Evolutionary conservation across 148 eudicot genomes (phyloP).

Genomic region (Mesembryanthemum crystallinum): DNA sequence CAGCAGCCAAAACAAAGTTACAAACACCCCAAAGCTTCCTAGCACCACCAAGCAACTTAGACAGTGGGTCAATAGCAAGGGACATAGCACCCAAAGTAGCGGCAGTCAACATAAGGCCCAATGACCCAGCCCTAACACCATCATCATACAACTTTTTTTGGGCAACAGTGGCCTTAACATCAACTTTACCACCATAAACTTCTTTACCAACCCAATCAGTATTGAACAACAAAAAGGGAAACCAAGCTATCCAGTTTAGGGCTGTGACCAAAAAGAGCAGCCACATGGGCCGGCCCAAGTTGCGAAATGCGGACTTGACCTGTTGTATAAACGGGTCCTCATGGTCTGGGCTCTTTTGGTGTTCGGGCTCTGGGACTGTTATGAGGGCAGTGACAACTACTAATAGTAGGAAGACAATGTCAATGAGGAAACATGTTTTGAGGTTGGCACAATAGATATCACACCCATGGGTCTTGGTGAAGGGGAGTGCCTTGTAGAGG

Average conservation of each 20-base stretch:
- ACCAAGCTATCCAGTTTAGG: conserved; percentile 70
- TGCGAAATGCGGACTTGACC: conserved; percentile 44
- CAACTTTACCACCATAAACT: conserved; percentile 57
- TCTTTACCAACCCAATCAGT: conserved; percentile 81
- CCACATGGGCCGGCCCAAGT: conserved; percentile 63
- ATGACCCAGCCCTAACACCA: conserved; percentile 64
- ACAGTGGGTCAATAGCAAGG: conserved; percentile 42
- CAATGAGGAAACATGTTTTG: conserved; percentile 62
- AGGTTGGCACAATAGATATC: conserved; percentile 75
- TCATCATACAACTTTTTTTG: conserved; percentile 30
- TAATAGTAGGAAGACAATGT: conserved; percentile 41
- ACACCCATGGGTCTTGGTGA: conserved; percentile 58
- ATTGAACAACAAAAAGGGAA: conserved; percentile 57
- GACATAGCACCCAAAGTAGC: conserved; percentile 55
- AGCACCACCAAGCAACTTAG: conserved; percentile 39
- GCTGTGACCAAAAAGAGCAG: conserved; percentile 55
- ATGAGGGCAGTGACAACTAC: conserved; percentile 38
- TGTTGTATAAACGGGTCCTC: conserved; percentile 43
- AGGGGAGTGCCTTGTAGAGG: conserved; percentile 53
- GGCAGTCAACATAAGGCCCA: conserved; percentile 73
- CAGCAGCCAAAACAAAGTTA: conserved; percentile 54
- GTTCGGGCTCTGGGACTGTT: conserved; percentile 25
- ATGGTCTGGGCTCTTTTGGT: not conserved
- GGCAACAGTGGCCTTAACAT: not conserved
- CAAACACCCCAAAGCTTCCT: conserved; percentile 67